These are phyloP conservation scores for Trichoderma sp. DNA, from an alignment of 2,329 filamentous ascomycete genomes.

Conservation along the genomic window DNA sequence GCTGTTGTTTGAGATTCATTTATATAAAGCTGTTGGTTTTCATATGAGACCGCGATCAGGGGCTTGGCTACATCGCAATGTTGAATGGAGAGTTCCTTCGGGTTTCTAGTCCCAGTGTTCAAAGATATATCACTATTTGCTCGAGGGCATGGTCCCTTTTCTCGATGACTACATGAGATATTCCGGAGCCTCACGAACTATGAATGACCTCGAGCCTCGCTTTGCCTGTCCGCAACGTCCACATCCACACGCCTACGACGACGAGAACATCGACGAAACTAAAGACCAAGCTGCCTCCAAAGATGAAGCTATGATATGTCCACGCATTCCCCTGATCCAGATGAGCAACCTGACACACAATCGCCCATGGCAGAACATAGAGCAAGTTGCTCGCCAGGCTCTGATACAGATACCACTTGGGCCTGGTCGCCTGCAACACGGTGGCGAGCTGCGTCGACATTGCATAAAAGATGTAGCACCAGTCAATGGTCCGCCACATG, in stretches of 20 bases:
- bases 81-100: no score
- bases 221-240: slow-evolving; percentile 50
- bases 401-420: slow-evolving; percentile 69
- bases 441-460: slow-evolving; percentile 66
- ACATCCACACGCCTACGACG: slow-evolving; percentile 55
- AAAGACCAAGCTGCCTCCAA: slow-evolving; percentile 69
- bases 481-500: slow-evolving; percentile 66
- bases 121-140: slow-evolving; percentile 41
- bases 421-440: slow-evolving; percentile 64
- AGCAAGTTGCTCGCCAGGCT: slow-evolving; percentile 66
- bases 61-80: no score
- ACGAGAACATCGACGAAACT: slow-evolving; percentile 61
- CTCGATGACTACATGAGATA: no score
- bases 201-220: slow-evolving; percentile 45
- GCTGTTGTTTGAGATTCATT: slow-evolving; percentile 41
- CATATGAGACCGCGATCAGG: no score
- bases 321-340: slow-evolving; percentile 60
- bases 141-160: neutral
- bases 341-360: slow-evolving; percentile 56
- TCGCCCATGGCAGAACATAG: slow-evolving; percentile 72
- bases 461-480: slow-evolving; percentile 72
- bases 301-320: slow-evolving; percentile 67
- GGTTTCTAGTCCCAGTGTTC: slow-evolving; percentile 31
- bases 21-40: no score
- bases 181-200: slow-evolving; percentile 19